These are phyloP conservation scores for Fonsecaea monophora DNA, from an alignment of 2,329 filamentous ascomycete species.

Conservation along the genomic window DNA sequence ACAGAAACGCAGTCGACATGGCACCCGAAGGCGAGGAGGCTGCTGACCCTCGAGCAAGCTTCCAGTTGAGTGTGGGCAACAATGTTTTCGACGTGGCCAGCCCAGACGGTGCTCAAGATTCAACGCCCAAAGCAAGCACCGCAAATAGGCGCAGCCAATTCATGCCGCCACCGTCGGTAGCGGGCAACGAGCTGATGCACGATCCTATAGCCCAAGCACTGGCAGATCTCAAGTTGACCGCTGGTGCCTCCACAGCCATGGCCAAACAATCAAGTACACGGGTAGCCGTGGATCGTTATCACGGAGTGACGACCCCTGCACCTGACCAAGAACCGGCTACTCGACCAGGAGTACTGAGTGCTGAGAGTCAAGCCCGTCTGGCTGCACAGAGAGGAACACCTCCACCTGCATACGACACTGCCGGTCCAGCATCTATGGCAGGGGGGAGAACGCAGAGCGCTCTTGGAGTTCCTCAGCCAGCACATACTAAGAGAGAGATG, in stretches of 20 bases:
- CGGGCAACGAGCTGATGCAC: conserved; percentile 60
- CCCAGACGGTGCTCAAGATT: conserved; percentile 67
- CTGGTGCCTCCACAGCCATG: conserved; percentile 50
- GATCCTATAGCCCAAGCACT: conserved; percentile 93
- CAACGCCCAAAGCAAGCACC: conserved; percentile 50
- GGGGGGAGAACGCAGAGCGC: conserved; percentile 29
- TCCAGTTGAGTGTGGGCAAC: conserved; percentile 91
- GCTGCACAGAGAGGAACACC: conserved; percentile 75
- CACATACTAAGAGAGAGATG: conserved; percentile 93
- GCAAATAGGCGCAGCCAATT: conserved; percentile 43
- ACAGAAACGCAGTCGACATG: conserved; percentile 46
- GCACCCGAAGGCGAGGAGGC: conserved; percentile 73
- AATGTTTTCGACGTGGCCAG: conserved; percentile 94
- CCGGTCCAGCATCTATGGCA: background rate
- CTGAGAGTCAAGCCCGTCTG: conserved; percentile 53
- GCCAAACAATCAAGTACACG: conserved; percentile 79
- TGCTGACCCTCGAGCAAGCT: conserved; percentile 87
- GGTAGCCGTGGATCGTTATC: conserved; percentile 95
- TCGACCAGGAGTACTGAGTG: conserved; percentile 37
- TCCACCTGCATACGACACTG: conserved; percentile 85
- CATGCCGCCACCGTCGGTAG: conserved; percentile 34
- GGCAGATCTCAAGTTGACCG: conserved; percentile 77
- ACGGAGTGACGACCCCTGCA: conserved; percentile 86
- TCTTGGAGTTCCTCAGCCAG: conserved; percentile 71
- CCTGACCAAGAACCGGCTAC: conserved; percentile 52